Evolutionary conservation across 2,329 filamentous ascomycete species (phyloP), one percentile per base, ranked within the genome.

Genomic region (Colletotrichum gigasporum): DNA sequence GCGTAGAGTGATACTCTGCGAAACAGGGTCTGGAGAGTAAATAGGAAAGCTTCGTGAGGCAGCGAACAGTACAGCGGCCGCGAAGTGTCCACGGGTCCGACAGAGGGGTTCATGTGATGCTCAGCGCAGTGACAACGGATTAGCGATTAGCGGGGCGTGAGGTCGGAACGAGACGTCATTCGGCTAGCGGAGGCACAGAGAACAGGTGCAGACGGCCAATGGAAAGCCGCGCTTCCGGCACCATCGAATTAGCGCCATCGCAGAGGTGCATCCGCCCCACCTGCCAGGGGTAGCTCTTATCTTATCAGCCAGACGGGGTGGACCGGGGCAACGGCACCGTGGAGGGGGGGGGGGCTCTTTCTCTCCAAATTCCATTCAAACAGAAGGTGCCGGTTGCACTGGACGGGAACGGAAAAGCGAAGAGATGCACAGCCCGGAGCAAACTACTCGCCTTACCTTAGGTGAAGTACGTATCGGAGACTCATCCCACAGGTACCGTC

Each of bases 71-170:
- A 14, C 16, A 50, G 28, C 14, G 24, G 26, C 45, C 34, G 24
- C 16, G 55, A 35, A 42, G 32, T 35, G 45, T 44, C 47, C 63
- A 65, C 63, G 63, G 41, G 59, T 64, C 60, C 30, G 58, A 28
- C 39, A 42, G 61, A 60, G 62, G 56, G 57, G 62, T 65, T 63
- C 63, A 65, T 65, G 63, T 65, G 63, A 65, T 65, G 63, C 58
- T 45, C 51, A 32, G 35, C n/a, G n/a, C 59, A 63, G 59, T 63
- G 59, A 63, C 52, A 63, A 48, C 52, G 51, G 39, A 39, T 45
- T 47, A 63, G 58, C 63, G 39, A 39, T 45, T 47, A 63, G 58
- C 63, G 63, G 59, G 63, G 63, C 45, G 45, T 58, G 58, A 59
- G 63, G 59, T 52, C 30, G 45, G 32, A 57, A 24, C 20, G 51